These are phyloP conservation scores for Rehmannia glutinosa DNA, from an alignment of 257 asterid species.

Conservation along the genomic window DNA sequence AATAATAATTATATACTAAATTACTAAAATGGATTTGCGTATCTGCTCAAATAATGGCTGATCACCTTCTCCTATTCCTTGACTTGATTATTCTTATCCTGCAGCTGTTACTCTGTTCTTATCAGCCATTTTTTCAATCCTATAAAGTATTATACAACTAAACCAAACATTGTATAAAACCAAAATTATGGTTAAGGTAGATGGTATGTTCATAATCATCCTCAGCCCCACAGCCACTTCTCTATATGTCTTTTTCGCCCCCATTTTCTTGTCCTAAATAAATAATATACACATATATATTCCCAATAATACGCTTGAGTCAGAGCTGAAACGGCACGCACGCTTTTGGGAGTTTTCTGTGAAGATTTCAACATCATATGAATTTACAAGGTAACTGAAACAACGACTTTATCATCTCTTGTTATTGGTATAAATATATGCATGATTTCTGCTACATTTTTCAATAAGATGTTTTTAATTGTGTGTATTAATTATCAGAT, in stretches of 20 bases:
- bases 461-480: too few species aligned
- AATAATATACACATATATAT: background rate
- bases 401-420: conserved; percentile 11
- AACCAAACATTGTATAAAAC: conserved; percentile 11
- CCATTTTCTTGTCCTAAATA: conserved; percentile 6
- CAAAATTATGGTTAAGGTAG: conserved; percentile 27
- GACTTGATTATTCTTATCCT: background rate
- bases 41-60: conserved; percentile 21
- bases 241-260: background rate
- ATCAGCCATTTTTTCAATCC: too few species aligned
- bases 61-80: conserved; percentile 22
- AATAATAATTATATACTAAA: conserved; percentile 4
- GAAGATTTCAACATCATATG: too few species aligned
- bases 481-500: too few species aligned
- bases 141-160: conserved; percentile 14
- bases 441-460: too few species aligned
- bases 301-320: conserved; percentile 16
- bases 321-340: conserved; percentile 32
- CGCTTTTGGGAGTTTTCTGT: background rate
- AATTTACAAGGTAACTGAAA: conserved; percentile 24
- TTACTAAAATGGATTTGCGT: conserved; percentile 12
- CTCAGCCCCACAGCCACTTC: too few species aligned
- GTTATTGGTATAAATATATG: background rate
- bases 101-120: too few species aligned
- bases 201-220: conserved; percentile 18